Percentiles rank a stretch among this genome's conserved stretches.
phyloP scores from a whole-genome alignment of 768 basidiomycete species.

The Basidioascus undulatus region DNA sequence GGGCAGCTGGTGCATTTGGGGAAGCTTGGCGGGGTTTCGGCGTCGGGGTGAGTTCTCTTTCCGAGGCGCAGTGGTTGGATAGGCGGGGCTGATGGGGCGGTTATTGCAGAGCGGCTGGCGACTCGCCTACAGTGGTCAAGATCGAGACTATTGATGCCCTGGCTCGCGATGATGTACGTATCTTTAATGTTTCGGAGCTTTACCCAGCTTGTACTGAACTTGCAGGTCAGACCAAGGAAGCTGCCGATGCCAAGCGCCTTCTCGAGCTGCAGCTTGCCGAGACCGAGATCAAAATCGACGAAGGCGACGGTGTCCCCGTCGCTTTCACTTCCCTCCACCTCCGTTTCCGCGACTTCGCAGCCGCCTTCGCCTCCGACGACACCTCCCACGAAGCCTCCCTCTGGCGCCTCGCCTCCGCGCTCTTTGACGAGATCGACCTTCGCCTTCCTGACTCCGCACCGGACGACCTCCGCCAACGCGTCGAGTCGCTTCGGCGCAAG shows the following conservation, averaged over 20 bases:
- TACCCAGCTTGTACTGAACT: no score
- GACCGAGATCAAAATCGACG: conserved; percentile 42
- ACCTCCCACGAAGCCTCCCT: conserved; percentile 47
- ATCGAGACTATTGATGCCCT: no score
- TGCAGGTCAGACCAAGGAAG: no score
- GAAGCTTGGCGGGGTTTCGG: conserved; percentile 20
- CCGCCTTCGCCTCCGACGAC: conserved; percentile 46
- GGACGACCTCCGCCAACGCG: conserved; percentile 36
- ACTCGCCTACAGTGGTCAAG: no score
- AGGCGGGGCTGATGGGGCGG: no score
- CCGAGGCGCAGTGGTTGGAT: no score
- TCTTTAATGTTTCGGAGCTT: background rate
- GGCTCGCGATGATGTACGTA: background rate
- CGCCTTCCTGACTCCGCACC: conserved; percentile 30
- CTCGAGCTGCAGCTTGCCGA: conserved; percentile 52
- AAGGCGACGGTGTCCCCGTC: conserved; percentile 33
- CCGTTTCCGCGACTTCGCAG: conserved; percentile 51
- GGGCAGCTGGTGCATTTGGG: conserved; percentile 55
- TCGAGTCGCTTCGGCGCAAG: conserved; percentile 43
- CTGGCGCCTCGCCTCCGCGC: conserved; percentile 65
- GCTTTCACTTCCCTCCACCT: conserved; percentile 39
- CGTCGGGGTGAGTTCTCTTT: background rate
- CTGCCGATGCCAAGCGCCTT: conserved; percentile 30
- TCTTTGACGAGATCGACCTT: conserved; percentile 67
- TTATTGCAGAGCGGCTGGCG: no score